Evolutionary conservation across 2,329 filamentous ascomycete species (phyloP).

Genomic region (Bipolaris bicolor): DNA sequence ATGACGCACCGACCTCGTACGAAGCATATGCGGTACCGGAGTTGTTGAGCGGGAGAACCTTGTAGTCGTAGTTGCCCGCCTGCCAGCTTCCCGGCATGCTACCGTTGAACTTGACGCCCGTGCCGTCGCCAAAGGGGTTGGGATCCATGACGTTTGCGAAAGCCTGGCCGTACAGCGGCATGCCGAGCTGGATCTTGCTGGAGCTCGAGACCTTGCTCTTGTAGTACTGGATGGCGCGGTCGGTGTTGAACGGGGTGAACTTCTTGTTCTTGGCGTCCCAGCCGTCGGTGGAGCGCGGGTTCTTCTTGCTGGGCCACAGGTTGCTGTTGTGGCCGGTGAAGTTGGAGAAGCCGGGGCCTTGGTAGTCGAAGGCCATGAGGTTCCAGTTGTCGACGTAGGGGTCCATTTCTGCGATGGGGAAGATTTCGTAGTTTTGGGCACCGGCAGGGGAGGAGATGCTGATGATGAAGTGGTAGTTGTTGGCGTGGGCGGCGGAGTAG

Average conservation of each 20-base stretch:
- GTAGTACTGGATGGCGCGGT: conserved; percentile 36
- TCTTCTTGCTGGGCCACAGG: conserved; percentile 27
- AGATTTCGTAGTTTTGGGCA: conserved; percentile 46
- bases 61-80: conserved; percentile 38
- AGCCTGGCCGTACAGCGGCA: conserved; percentile 41
- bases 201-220: conserved; percentile 23
- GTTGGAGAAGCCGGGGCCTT: conserved; percentile 77
- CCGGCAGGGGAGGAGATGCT: conserved; percentile 54
- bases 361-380: conserved; percentile 69
- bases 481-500: conserved; percentile 47
- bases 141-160: conserved; percentile 35
- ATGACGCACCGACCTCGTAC: conserved; percentile 26
- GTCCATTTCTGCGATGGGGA: conserved; percentile 52
- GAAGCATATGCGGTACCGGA: conserved; percentile 27
- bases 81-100: conserved; percentile 34
- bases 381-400: conserved; percentile 56
- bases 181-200: conserved; percentile 35
- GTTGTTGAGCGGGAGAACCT: conserved; percentile 32
- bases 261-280: conserved; percentile 11
- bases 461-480: conserved; percentile 51
- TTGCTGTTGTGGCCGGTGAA: conserved; percentile 59
- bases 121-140: conserved; percentile 56
- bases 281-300: conserved; percentile 30
- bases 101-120: conserved; percentile 35
- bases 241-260: conserved; percentile 32